Conservation (phyloP, 78 protist species). For the Planoprotostelium fungivorum region DNA sequence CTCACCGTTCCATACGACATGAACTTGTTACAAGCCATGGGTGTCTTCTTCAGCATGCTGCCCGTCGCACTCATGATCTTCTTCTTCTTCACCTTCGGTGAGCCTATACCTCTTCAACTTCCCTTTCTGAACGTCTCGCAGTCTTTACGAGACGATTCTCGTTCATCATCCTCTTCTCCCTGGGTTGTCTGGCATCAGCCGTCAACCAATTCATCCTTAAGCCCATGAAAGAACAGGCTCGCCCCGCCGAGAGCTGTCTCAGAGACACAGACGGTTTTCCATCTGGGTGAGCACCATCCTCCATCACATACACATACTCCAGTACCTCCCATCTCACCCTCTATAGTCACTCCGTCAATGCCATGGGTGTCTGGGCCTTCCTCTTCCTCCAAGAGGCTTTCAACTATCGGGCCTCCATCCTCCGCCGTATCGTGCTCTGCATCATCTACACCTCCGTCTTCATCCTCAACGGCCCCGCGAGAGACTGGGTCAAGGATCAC, state of each 20-base stretch:
- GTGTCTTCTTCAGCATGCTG: not conserved
- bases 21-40: not conserved
- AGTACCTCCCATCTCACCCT: not conserved
- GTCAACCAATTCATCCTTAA: not conserved
- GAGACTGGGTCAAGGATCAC: not conserved
- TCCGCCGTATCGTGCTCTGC: not conserved
- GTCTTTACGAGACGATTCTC: not conserved
- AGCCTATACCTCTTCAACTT: not conserved
- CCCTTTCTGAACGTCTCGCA: not conserved
- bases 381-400: not conserved
- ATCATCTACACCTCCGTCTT: not conserved
- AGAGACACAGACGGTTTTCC: not conserved
- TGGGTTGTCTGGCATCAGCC: not conserved
- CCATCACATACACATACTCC: too few species aligned
- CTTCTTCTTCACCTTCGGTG: not conserved
- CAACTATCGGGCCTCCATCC: not conserved
- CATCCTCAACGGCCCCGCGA: not conserved
- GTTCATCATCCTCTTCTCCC: not conserved
- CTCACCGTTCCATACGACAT: not conserved
- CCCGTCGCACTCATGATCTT: not conserved
- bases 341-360: not conserved
- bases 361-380: slow-evolving; percentile 1
- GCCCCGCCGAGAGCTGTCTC: not conserved
- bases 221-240: not conserved
- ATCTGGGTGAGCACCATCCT: too few species aligned